phyloP scores from a whole-genome alignment of 2,329 filamentous ascomycete genomes.

The Cladorrhinum sp. region DNA sequence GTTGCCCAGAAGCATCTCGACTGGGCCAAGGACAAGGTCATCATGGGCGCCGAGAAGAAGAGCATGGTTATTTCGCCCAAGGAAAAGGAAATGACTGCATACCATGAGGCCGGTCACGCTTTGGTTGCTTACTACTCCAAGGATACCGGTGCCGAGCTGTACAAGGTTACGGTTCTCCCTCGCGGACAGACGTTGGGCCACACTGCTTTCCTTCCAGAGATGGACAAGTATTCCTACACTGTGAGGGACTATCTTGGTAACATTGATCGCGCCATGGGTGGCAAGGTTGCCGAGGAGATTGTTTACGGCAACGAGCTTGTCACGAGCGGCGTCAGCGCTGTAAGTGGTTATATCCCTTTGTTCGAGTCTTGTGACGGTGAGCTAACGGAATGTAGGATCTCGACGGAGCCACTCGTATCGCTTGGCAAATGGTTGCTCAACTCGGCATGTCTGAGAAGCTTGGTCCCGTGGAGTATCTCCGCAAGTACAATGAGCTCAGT shows the following conservation, averaged over 20 bases:
- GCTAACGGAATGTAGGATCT: slow-evolving; percentile 62
- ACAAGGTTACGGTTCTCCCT: slow-evolving; percentile 97
- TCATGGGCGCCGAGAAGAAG: slow-evolving; percentile 91
- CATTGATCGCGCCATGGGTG: slow-evolving; percentile 71
- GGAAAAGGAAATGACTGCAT: slow-evolving; percentile 94
- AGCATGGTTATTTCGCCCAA: slow-evolving; percentile 88
- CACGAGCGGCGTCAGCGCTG: slow-evolving; percentile 78
- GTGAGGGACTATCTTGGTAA: slow-evolving; percentile 71
- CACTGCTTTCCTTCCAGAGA: slow-evolving; percentile 82
- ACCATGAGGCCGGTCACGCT: slow-evolving; percentile 96
- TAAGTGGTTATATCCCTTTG: slow-evolving; percentile 42
- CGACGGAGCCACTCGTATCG: slow-evolving; percentile 72
- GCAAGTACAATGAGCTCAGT: slow-evolving; percentile 77
- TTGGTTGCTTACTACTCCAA: slow-evolving; percentile 80
- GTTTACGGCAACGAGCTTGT: slow-evolving; percentile 89
- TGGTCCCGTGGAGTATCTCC: slow-evolving; percentile 84
- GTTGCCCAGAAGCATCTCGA: slow-evolving; percentile 82
- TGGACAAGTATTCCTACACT: slow-evolving; percentile 88
- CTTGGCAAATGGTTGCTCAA: slow-evolving; percentile 82
- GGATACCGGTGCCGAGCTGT: slow-evolving; percentile 71
- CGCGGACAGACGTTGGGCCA: slow-evolving; percentile 83
- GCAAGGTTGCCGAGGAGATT: slow-evolving; percentile 80
- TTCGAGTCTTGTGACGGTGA: neutral
- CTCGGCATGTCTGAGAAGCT: slow-evolving; percentile 86
- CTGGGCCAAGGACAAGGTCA: slow-evolving; percentile 97